Evolutionary conservation across 2,329 filamentous ascomycete genomes (phyloP).

Genomic region (Lecanosticta acicola): DNA sequence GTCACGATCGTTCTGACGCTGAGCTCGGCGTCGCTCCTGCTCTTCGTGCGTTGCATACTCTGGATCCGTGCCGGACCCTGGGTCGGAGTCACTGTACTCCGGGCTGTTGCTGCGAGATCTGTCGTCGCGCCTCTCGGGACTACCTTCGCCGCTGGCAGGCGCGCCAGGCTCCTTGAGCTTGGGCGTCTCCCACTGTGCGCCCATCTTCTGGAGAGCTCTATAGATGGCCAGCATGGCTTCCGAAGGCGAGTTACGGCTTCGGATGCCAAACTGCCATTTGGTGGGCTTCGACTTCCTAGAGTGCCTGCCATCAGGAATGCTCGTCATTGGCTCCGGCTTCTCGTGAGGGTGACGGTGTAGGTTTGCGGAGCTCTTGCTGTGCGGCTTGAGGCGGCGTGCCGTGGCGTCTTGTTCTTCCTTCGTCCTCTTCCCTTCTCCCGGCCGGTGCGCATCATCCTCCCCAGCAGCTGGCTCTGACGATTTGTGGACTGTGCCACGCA

Average conservation of each 20-base stretch:
- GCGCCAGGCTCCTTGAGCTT: constrained; percentile 27
- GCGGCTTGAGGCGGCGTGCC: constrained; percentile 74
- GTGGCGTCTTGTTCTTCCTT: constrained; percentile 72
- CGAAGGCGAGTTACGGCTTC: constrained; percentile 86
- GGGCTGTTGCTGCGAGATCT: constrained; percentile 30
- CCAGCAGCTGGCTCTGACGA: constrained; percentile 23
- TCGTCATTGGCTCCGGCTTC: constrained; percentile 51
- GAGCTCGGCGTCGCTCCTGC: constrained; percentile 28
- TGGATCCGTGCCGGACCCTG: constrained; percentile 34
- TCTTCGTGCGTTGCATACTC: constrained; percentile 35
- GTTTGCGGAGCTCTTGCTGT: constrained; percentile 56
- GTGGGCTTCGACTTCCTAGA: constrained; percentile 71
- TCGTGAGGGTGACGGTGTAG: constrained; percentile 23
- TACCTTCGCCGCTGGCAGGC: constrained; percentile 35
- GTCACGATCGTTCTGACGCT: constrained; percentile 12
- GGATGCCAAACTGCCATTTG: constrained; percentile 97
- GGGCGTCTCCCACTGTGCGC: constrained; percentile 74
- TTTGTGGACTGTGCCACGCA: constrained; percentile 57
- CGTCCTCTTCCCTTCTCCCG: constrained; percentile 46
- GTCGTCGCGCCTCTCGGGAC: constrained; percentile 23
- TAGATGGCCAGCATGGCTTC: constrained; percentile 95
- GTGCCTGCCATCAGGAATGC: constrained; percentile 39
- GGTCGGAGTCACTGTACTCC: constrained; percentile 36
- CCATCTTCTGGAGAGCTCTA: constrained; percentile 80
- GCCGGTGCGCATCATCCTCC: constrained; percentile 25